Percentiles rank a stretch among this genome's conserved stretches.
Evolutionary conservation across 2,329 filamentous ascomycete genomes (phyloP).

Genomic region (Xylaria digitata): DNA sequence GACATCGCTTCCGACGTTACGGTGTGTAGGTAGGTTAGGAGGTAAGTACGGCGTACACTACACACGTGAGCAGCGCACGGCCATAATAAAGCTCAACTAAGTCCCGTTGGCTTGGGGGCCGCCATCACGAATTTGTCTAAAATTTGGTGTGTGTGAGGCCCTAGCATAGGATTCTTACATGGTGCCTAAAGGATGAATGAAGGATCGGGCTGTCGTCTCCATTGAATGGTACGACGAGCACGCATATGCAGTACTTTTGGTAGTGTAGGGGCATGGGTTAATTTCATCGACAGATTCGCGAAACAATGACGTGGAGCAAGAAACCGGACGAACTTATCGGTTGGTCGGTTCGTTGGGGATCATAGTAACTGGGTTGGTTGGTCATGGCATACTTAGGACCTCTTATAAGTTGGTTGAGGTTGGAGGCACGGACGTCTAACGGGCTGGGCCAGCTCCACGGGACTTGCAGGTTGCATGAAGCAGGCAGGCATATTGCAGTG

Average conservation of each 20-base stretch:
- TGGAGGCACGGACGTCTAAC: conserved; percentile 13
- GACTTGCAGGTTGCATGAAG: conserved; percentile 23
- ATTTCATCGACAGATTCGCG: conserved; percentile 17
- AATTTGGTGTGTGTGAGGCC: not conserved
- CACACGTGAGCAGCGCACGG: conserved; percentile 33
- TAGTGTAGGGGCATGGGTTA: not conserved
- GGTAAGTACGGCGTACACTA: not conserved
- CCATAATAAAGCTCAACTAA: conserved; percentile 34
- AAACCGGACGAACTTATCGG: conserved; percentile 5
- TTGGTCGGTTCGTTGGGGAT: conserved; percentile 23
- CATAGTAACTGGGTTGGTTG: conserved; percentile 13
- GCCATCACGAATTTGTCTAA: conserved; percentile 1
- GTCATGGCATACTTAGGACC: conserved; percentile 1
- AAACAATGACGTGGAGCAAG: conserved; percentile 19
- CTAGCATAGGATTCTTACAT: not conserved
- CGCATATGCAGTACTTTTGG: not conserved
- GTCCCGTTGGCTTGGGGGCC: conserved; percentile 19
- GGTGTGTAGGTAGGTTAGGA: conserved; percentile 3
- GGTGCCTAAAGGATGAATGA: not conserved
- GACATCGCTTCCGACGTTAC: not conserved
- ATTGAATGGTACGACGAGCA: not conserved
- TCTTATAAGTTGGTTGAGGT: conserved; percentile 18
- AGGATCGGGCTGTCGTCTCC: conserved; percentile 4
- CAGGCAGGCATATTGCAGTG: conserved; percentile 3
- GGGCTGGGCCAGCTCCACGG: conserved; percentile 3